Evolutionary conservation across 495 filamentous ascomycete genomes (phyloP).

Genomic region (Neurospora sublineolata): DNA sequence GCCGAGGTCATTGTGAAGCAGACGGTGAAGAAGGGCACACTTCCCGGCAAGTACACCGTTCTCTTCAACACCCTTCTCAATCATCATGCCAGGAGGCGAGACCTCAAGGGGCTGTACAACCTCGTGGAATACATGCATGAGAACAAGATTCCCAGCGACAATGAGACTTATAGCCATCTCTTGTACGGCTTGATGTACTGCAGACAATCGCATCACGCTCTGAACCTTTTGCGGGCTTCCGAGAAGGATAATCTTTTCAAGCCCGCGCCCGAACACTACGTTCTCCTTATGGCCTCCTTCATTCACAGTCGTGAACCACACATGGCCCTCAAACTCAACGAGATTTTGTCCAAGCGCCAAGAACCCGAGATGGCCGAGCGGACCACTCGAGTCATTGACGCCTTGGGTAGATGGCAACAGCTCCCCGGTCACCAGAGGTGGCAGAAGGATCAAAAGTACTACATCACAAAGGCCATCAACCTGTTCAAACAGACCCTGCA

Average conservation of each 20-base stretch:
- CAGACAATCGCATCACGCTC: constrained; percentile 52
- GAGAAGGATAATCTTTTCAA: constrained; percentile 46
- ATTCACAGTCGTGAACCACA: constrained; percentile 25
- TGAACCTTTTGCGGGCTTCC: constrained; percentile 48
- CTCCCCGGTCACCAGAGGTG: constrained; percentile 11
- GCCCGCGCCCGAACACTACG: constrained; percentile 49
- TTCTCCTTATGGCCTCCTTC: constrained; percentile 23
- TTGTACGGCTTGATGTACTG: constrained; percentile 56
- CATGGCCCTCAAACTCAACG: constrained; percentile 19
- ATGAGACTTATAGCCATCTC: constrained; percentile 60
- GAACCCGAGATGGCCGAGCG: constrained; percentile 20
- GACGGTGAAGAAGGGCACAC: constrained; percentile 28
- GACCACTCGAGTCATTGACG: constrained; percentile 23
- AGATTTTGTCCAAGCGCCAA: constrained; percentile 22
- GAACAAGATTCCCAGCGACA: constrained; percentile 46
- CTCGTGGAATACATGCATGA: constrained; percentile 53
- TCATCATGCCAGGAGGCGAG: constrained; percentile 52
- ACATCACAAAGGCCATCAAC: constrained; percentile 19
- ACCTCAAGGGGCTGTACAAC: constrained; percentile 48
- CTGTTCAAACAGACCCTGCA: constrained; percentile 12
- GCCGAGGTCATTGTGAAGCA: constrained; percentile 49
- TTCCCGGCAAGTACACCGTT: constrained; percentile 33
- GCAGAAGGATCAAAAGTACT: constrained; percentile 9
- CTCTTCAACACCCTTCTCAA: constrained; percentile 74
- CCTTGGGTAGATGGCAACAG: constrained; percentile 23